phyloP scores from a whole-genome alignment of 202 grass and related monocot genomes.

The Elaeis oleifera region DNA sequence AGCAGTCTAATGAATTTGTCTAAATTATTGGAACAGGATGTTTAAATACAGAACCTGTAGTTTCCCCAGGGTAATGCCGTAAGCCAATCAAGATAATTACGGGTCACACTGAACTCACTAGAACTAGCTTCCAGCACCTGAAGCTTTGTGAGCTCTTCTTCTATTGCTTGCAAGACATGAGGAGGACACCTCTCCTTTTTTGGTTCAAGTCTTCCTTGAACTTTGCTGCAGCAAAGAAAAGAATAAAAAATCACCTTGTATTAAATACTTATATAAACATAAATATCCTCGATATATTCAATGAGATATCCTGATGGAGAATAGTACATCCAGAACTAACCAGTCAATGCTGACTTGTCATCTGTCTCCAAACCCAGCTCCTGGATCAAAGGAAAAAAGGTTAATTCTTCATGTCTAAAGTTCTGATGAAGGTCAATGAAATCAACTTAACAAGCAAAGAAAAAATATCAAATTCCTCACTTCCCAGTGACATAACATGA shows the following conservation, averaged over 20 bases:
- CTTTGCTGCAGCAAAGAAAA: constrained; percentile 50
- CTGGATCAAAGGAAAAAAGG: constrained; percentile 21
- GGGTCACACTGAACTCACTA: constrained; percentile 97
- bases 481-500: no score
- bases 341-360: constrained; percentile 91
- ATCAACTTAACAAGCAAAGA: no score
- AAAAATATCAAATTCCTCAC: no score
- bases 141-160: constrained; percentile 94
- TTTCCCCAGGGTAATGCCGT: constrained; percentile 96
- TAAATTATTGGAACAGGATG: neutral
- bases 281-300: neutral
- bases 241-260: constrained; percentile 27
- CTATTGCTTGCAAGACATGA: constrained; percentile 95
- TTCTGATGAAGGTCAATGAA: no score
- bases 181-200: constrained; percentile 89
- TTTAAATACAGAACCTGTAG: constrained; percentile 49
- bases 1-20: neutral
- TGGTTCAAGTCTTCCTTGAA: constrained; percentile 88
- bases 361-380: constrained; percentile 96
- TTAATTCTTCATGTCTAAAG: neutral
- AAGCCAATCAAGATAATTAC: constrained; percentile 99
- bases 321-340: constrained; percentile 45
- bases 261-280: constrained; percentile 4
- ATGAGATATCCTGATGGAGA: no score
- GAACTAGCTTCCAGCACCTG: constrained; percentile 86